Conservation (phyloP, 768 basidiomycete species). For the Xerocomellus intermedius region DNA sequence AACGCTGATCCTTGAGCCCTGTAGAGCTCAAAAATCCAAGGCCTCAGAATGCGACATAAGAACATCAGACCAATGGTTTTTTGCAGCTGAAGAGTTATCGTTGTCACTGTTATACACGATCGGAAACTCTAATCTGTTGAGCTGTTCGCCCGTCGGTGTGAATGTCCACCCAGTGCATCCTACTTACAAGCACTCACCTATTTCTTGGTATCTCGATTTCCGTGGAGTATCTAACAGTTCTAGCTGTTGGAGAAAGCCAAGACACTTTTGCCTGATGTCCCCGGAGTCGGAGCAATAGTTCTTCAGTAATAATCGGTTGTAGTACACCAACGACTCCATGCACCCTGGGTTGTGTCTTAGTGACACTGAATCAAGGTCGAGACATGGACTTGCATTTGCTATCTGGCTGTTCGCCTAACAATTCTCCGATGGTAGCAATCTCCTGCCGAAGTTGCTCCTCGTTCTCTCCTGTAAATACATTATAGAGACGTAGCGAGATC, state of each 20-base stretch:
- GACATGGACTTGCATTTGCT: constrained; percentile 71
- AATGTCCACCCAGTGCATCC: not conserved
- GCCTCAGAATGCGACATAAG: not conserved
- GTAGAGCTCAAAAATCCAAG: not conserved
- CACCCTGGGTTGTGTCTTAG: constrained; percentile 61
- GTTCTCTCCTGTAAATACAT: constrained; percentile 51
- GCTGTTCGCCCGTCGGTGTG: constrained; percentile 14
- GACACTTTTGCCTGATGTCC: constrained; percentile 46
- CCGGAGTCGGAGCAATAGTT: constrained; percentile 41
- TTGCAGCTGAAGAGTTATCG: not conserved
- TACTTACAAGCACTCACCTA: constrained; percentile 46
- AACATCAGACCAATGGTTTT: not conserved
- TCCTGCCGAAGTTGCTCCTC: constrained; percentile 64
- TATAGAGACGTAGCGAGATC: not conserved
- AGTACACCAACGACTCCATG: constrained; percentile 87
- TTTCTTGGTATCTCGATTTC: constrained; percentile 62
- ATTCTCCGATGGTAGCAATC: constrained; percentile 74
- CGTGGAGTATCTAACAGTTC: constrained; percentile 64
- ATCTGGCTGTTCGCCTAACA: constrained; percentile 86
- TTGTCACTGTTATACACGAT: constrained; percentile 1
- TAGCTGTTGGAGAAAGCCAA: constrained; percentile 54
- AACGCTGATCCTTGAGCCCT: not conserved
- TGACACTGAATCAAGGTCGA: not conserved
- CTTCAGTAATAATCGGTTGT: constrained; percentile 66
- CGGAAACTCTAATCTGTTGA: constrained; percentile 13